Conservation (phyloP, 2,329 filamentous ascomycete species). For the Hypoxylon sp. region DNA sequence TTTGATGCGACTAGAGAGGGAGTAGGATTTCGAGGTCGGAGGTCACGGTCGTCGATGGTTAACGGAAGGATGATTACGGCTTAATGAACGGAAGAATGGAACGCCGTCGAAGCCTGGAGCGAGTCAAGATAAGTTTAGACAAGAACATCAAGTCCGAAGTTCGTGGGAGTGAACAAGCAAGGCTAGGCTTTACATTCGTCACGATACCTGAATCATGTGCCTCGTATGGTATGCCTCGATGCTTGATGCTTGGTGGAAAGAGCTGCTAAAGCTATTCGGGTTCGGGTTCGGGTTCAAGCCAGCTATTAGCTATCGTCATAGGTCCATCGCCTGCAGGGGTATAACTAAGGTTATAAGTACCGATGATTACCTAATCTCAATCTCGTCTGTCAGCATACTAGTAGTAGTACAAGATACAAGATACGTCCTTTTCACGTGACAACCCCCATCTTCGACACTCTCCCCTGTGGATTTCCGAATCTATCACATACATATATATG, state of each 20-base stretch:
- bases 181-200: slow-evolving; percentile 11
- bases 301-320: slow-evolving; percentile 28
- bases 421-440: slow-evolving; percentile 18
- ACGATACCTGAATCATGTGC: slow-evolving; percentile 28
- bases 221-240: slow-evolving; percentile 6
- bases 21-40: slow-evolving; percentile 1
- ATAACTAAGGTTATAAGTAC: slow-evolving; percentile 21
- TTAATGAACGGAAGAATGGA: slow-evolving; percentile 21
- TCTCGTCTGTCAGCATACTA: slow-evolving; percentile 4
- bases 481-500: too few species aligned
- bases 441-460: not conserved
- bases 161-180: not conserved
- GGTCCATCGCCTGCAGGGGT: slow-evolving; percentile 15
- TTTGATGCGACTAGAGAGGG: not conserved
- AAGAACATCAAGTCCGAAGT: not conserved
- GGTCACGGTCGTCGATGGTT: not conserved
- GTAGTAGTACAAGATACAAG: not conserved
- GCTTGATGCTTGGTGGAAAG: not conserved
- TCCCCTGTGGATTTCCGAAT: not conserved
- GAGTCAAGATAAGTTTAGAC: not conserved
- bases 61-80: slow-evolving; percentile 13
- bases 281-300: slow-evolving; percentile 1
- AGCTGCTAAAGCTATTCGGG: slow-evolving; percentile 11
- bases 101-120: slow-evolving; percentile 3
- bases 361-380: slow-evolving; percentile 21